Base-by-base conservation (phyloP, 345 rosid genomes). In the Cardamine occulta region DNA sequence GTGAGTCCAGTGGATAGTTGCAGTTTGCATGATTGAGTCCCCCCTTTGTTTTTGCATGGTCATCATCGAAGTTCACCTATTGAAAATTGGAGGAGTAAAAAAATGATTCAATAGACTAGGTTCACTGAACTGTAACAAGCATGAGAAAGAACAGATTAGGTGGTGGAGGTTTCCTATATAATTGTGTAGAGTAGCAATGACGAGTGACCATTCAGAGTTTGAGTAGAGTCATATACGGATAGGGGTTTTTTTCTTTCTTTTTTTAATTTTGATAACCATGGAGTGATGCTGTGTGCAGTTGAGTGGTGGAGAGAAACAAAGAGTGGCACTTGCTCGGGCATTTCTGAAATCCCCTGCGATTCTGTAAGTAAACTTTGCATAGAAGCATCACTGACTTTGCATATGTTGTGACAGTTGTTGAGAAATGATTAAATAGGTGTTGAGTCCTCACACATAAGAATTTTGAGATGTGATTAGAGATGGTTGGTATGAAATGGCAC, bases 291-390 rank as follows among this genome's bases (percentile, higher is more conserved):
- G 59, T 79, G 29, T 74, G 80, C 90, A 96, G 98, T 83, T 96
- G 84, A 96, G 99, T 72, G 98, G 99, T 64, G 99, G 99, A 77
- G 99, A 96, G 85, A 96, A 96, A 80, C 99, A 93, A 83, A 93
- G 99, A 52, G 97, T 96, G 66, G 97, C 98, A 54, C 83, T 96
- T 79, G 99, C 99, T 68, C 91, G 97, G 63, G 86, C 98, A 52
- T 96, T 96, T 59, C 80, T 96, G 82, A 96, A 96, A 81, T 87
- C 89, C 17, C 93, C 99, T 5, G 81, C 94, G 15, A 88, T 93
- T 61, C 73, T 93, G 98, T 93, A 86, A 90, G 99, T 74, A 63
- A 63, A 62, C 0, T 63, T 53, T 66, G 9, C 47, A 35, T 8
- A 28, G 23, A 44, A 44, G 21, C 60, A 66, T 53, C 73, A 51